A percentile compares a stretch with the other conserved stretches of the same genome.
Evolutionary conservation across 192 early-diverging fungal genomes (phyloP).

Genomic region (Entophlyctis luteolus): DNA sequence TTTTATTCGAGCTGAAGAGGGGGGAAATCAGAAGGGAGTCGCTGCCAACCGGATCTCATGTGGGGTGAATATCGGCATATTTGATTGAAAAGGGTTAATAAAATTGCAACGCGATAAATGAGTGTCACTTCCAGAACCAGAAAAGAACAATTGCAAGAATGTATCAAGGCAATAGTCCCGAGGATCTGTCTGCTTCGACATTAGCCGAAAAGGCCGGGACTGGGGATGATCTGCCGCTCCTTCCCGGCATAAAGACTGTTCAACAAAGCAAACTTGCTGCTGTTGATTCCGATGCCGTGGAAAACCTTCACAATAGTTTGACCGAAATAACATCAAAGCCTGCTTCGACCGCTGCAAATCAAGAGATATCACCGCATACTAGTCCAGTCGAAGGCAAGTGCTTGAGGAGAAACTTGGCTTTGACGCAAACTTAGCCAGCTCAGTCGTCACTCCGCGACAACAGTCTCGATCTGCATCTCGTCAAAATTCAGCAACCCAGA

Average conservation of each 20-base stretch:
- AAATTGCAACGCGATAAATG: too few relatives aligned
- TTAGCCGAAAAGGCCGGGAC: conserved; percentile 7
- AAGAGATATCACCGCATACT: neutral
- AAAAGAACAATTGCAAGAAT: too few relatives aligned
- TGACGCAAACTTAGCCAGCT: neutral
- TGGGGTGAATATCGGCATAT: too few relatives aligned
- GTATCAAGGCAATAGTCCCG: too few relatives aligned
- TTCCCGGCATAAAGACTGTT: neutral
- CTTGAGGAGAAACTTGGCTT: neutral
- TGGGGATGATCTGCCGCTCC: conserved; percentile 39
- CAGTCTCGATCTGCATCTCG: neutral
- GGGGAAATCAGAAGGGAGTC: too few relatives aligned
- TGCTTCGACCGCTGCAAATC: neutral
- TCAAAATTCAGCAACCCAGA: neutral
- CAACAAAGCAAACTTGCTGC: neutral
- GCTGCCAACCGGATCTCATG: too few relatives aligned
- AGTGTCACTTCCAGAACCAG: too few relatives aligned
- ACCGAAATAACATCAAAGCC: neutral
- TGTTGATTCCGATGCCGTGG: conserved; percentile 1
- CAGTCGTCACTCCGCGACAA: neutral
- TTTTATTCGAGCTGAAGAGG: too few relatives aligned
- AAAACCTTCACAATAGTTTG: neutral
- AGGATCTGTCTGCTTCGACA: neutral
- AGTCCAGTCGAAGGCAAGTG: too few relatives aligned
- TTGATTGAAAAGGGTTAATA: too few relatives aligned